Percentiles rank a stretch among this genome's conserved stretches.
Evolutionary conservation across 2,329 filamentous ascomycete genomes (phyloP).

Genomic region (Elsinoe ampelina): DNA sequence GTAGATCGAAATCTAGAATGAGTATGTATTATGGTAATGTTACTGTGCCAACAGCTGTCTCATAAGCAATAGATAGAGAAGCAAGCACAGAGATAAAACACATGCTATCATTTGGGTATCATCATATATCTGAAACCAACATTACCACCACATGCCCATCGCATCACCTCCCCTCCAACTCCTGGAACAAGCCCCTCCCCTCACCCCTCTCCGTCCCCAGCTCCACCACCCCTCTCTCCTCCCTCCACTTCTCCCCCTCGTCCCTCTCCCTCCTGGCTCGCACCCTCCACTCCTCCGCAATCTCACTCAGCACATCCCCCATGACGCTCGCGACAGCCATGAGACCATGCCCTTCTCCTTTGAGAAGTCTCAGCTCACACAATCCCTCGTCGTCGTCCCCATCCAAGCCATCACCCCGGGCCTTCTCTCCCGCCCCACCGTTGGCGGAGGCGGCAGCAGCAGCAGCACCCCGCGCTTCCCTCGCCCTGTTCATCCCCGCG

Average conservation of each 20-base stretch:
- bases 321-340: conserved; percentile 94
- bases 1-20: neutral
- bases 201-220: neutral
- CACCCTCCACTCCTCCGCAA: conserved; percentile 69
- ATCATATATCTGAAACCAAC: neutral
- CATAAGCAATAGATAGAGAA: neutral
- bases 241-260: neutral
- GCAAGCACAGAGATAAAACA: neutral
- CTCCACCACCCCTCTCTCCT: conserved; percentile 5
- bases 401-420: conserved; percentile 14
- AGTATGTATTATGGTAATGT: neutral
- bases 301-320: conserved; percentile 89
- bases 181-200: neutral
- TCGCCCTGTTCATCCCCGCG: conserved; percentile 61
- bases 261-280: neutral
- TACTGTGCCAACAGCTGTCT: neutral
- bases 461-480: conserved; percentile 15
- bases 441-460: neutral
- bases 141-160: neutral
- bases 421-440: conserved; percentile 5
- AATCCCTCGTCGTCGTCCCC: conserved; percentile 35
- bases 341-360: conserved; percentile 85
- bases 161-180: neutral
- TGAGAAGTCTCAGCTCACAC: conserved; percentile 82
- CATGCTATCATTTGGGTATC: neutral